Conservation (phyloP, 192 early-diverging fungal species). For the Thamnidium elegans region DNA sequence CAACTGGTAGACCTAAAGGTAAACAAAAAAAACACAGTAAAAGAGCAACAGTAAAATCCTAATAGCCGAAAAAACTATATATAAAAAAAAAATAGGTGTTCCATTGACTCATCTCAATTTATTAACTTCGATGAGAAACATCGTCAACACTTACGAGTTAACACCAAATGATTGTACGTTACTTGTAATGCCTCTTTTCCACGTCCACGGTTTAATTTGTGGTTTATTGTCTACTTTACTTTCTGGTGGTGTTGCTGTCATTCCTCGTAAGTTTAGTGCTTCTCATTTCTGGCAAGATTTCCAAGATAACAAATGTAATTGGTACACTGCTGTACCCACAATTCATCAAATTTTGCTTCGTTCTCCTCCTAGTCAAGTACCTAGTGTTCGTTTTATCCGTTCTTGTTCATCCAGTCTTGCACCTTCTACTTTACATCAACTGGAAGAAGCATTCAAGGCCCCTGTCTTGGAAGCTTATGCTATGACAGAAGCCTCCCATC, state of each 20-base stretch:
- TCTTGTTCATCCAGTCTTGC: constrained; percentile 77
- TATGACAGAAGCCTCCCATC: constrained; percentile 88
- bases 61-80: background rate
- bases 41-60: background rate
- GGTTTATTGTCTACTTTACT: constrained; percentile 66
- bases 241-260: constrained; percentile 63
- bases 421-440: constrained; percentile 59
- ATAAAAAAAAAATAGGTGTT: constrained; percentile 46
- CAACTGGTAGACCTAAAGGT: constrained; percentile 75
- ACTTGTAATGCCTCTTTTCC: constrained; percentile 85
- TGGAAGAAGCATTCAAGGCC: constrained; percentile 63
- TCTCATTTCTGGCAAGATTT: constrained; percentile 76
- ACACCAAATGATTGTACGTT: constrained; percentile 57
- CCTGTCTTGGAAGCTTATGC: constrained; percentile 84
- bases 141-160: constrained; percentile 65
- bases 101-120: constrained; percentile 80
- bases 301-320: constrained; percentile 52
- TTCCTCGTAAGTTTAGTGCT: constrained; percentile 72
- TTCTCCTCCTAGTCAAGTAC: constrained; percentile 36
- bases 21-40: constrained; percentile 18
- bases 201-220: constrained; percentile 82
- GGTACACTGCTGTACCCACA: constrained; percentile 80
- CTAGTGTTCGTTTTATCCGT: constrained; percentile 72
- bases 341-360: constrained; percentile 81
- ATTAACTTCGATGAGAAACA: constrained; percentile 70